Conservation (phyloP, 768 basidiomycete species). For the Tulasnella sp. region DNA sequence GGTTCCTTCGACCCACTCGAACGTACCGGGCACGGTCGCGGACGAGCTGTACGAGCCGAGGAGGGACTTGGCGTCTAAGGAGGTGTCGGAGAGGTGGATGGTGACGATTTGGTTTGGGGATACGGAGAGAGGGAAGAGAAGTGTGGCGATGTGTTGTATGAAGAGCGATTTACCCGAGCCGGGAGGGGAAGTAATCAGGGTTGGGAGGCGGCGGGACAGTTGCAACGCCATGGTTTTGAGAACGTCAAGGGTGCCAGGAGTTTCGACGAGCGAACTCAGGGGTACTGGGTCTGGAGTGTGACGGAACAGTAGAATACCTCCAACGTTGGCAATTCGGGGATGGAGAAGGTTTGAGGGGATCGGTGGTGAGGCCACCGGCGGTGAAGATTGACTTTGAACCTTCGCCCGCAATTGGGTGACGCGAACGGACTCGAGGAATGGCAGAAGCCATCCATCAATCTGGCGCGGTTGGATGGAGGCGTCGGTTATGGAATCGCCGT, state of each 20-base stretch:
- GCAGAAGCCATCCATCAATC: constrained; percentile 76
- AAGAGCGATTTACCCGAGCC: constrained; percentile 83
- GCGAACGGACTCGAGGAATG: constrained; percentile 54
- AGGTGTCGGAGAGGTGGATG: constrained; percentile 89
- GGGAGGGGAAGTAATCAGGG: constrained; percentile 71
- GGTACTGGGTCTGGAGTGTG: constrained; percentile 12
- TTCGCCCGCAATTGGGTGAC: constrained; percentile 40
- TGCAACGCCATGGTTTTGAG: constrained; percentile 53
- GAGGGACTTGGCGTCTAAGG: constrained; percentile 40
- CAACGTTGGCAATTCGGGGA: constrained; percentile 44
- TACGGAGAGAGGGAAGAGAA: constrained; percentile 46
- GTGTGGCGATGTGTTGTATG: constrained; percentile 59
- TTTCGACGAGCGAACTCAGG: constrained; percentile 36
- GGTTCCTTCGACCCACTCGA: constrained; percentile 91
- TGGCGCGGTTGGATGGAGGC: constrained; percentile 23
- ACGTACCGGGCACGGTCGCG: constrained; percentile 65
- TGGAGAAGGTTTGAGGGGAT: constrained; percentile 21
- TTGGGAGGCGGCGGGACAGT: constrained; percentile 58
- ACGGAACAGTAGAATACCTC: constrained; percentile 37
- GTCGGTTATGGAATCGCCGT: constrained; percentile 30
- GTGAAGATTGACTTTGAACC: constrained; percentile 32
- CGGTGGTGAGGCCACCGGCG: constrained; percentile 26
- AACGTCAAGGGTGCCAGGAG: constrained; percentile 43
- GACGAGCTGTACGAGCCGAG: constrained; percentile 92
- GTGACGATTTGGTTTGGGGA: constrained; percentile 40